Evolutionary conservation across 1,284 basidiomycete species (phyloP).

Genomic region (Naganishia cerealis): DNA sequence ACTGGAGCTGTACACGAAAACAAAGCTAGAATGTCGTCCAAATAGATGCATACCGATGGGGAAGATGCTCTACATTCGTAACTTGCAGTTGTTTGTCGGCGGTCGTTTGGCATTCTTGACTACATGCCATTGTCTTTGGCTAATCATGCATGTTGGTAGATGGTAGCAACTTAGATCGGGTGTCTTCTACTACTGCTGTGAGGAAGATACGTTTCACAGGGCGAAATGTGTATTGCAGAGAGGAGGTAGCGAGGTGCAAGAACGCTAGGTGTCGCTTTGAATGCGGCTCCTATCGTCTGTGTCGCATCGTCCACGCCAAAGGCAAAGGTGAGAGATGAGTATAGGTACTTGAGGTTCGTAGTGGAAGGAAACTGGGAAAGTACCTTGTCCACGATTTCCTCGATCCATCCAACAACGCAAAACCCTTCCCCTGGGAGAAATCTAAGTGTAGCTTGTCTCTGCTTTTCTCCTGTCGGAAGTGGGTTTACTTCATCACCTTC

Average conservation of each 20-base stretch:
- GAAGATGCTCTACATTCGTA: background rate
- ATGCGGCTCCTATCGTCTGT: background rate
- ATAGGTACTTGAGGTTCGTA: background rate
- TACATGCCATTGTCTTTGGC: background rate
- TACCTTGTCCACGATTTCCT: background rate
- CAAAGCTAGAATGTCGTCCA: background rate
- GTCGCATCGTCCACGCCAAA: background rate
- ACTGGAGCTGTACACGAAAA: background rate
- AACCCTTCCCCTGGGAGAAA: slow-evolving; percentile 18
- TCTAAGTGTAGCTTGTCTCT: background rate
- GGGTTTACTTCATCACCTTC: slow-evolving; percentile 4
- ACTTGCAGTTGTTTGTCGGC: no score
- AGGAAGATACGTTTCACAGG: slow-evolving; percentile 22
- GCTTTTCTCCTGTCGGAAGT: no score
- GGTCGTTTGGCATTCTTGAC: no score
- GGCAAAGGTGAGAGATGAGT: background rate
- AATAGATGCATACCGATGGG: background rate
- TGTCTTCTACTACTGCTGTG: background rate
- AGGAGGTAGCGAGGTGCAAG: slow-evolving; percentile 1
- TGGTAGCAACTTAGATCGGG: background rate
- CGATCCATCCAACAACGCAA: slow-evolving; percentile 21
- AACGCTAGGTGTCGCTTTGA: background rate
- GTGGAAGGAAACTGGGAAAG: background rate
- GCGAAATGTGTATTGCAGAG: slow-evolving; percentile 17
- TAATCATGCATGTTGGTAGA: background rate